Evolutionary conservation across 371 early-diverging fungal species (phyloP), one percentile per base, ranked within the genome.

Genomic region (Syncephalastrum contaminatum): DNA sequence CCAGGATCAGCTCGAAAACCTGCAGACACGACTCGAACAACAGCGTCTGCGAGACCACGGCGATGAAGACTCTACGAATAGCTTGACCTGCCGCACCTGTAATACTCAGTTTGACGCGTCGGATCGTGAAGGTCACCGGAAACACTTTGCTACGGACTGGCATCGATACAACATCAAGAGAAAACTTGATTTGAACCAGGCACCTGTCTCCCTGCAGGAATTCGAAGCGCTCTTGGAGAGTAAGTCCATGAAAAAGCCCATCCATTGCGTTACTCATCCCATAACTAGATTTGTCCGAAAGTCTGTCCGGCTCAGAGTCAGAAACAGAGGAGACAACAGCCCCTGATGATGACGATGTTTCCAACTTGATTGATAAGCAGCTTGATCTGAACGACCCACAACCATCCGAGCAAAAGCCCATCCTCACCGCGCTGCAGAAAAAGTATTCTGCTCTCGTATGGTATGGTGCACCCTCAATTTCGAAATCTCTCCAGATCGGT

Each of bases 61-160:
- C 10, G 50, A 18, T 7, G 10, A n/a, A 16, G 30, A 50, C 50
- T 21, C 6, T 30, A 4, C 30, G 36, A 50, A 12, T 4, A 19
- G 13, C 25, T 50, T 58, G 43, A 51, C 90, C 18, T 94, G 94
- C 59, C 76, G 86, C 22, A 83, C 92, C 8, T 98, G 99, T 74
- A 89, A 93, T 54, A 88, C 92, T 10, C 86, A 87, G 7, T 97
- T 98, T 72, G 70, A 81, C 54, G 66, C 85, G 2, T 27, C 41
- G 1, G 66, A 70, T 16, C 88, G 95, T 8, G 91, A 92, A 40
- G 75, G 85, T 48, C 98, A 97, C 72, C 75, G 97, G 42, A 75
- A 76, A 15, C 99, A 99, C 69, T 94, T 94, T 72, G 84, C 87
- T 10, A 87, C 90, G 12, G 98, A 99, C 75, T 99, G 97, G 97